Conservation (phyloP, 805 yeast genomes). For the Teunomyces funiuensis region DNA sequence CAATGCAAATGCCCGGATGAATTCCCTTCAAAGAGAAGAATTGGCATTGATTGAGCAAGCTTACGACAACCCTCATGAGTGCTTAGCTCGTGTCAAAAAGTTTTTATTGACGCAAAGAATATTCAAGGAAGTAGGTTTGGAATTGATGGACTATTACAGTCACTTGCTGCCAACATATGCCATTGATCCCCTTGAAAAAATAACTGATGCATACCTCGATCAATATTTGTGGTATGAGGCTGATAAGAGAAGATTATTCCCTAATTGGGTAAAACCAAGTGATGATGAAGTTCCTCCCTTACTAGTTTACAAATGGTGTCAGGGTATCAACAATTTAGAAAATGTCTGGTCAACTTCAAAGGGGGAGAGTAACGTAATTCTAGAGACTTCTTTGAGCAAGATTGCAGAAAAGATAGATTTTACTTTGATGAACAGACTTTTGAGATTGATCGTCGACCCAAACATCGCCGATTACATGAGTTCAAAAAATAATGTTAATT, state of each 20-base stretch:
- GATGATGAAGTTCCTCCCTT: slow-evolving; percentile 93
- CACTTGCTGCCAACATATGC: slow-evolving; percentile 82
- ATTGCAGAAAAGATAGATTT: slow-evolving; percentile 85
- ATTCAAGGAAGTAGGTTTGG: slow-evolving; percentile 83
- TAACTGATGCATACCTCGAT: slow-evolving; percentile 93
- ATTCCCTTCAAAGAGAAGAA: slow-evolving; percentile 88
- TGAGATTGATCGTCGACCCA: slow-evolving; percentile 81
- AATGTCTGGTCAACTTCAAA: slow-evolving; percentile 75
- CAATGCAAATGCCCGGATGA: slow-evolving; percentile 64
- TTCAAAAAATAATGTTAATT: slow-evolving; percentile 79
- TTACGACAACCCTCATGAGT: slow-evolving; percentile 94
- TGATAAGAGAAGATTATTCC: slow-evolving; percentile 81
- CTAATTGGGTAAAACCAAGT: slow-evolving; percentile 94
- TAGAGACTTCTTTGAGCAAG: slow-evolving; percentile 72
- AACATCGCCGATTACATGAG: slow-evolving; percentile 93
- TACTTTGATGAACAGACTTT: slow-evolving; percentile 76
- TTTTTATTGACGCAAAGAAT: slow-evolving; percentile 83
- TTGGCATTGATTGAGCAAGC: slow-evolving; percentile 93
- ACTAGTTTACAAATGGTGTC: slow-evolving; percentile 90
- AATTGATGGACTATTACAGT: slow-evolving; percentile 89
- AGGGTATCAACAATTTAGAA: slow-evolving; percentile 77
- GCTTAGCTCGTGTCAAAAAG: slow-evolving; percentile 79
- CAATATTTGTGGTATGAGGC: slow-evolving; percentile 97
- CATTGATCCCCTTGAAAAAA: slow-evolving; percentile 89
- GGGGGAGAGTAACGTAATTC: slow-evolving; percentile 79